Conservation (phyloP, 805 yeast genomes). For the Candida pseudofarinosa region DNA sequence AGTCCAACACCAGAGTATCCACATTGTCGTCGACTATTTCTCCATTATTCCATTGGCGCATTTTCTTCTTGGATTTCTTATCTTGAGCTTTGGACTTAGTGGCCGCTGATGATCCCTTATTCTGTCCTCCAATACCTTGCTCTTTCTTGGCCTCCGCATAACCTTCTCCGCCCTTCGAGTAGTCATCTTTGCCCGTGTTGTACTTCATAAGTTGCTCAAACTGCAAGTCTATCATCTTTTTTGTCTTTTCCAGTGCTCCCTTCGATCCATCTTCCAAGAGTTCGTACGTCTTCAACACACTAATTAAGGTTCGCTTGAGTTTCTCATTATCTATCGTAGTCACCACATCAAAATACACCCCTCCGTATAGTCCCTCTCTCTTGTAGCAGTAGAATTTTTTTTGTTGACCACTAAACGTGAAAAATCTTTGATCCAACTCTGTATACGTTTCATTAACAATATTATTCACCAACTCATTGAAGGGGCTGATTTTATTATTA, state of each 20-base stretch:
- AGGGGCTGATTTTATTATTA: slow-evolving; percentile 33
- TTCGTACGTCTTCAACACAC: slow-evolving; percentile 28
- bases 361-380: slow-evolving; percentile 25
- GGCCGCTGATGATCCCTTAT: slow-evolving; percentile 1
- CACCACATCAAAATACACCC: slow-evolving; percentile 36
- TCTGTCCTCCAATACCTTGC: not conserved
- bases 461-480: slow-evolving; percentile 34
- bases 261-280: slow-evolving; percentile 17
- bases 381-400: slow-evolving; percentile 33
- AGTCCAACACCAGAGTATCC: slow-evolving; percentile 25
- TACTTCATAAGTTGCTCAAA: slow-evolving; percentile 34
- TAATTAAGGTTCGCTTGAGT: slow-evolving; percentile 27
- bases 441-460: slow-evolving; percentile 33
- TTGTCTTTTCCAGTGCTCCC: slow-evolving; percentile 19
- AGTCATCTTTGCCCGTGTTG: slow-evolving; percentile 11
- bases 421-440: slow-evolving; percentile 31
- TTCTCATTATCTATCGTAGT: slow-evolving; percentile 37
- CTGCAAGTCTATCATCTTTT: slow-evolving; percentile 34
- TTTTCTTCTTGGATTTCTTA: slow-evolving; percentile 22
- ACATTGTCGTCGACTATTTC: slow-evolving; percentile 27
- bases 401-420: slow-evolving; percentile 25
- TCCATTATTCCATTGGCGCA: slow-evolving; percentile 43
- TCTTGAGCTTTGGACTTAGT: slow-evolving; percentile 3
- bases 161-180: not conserved
- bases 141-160: not conserved